Conservation (phyloP, 169 alveolate species). For the Cryptosporidium parvum region DNA sequence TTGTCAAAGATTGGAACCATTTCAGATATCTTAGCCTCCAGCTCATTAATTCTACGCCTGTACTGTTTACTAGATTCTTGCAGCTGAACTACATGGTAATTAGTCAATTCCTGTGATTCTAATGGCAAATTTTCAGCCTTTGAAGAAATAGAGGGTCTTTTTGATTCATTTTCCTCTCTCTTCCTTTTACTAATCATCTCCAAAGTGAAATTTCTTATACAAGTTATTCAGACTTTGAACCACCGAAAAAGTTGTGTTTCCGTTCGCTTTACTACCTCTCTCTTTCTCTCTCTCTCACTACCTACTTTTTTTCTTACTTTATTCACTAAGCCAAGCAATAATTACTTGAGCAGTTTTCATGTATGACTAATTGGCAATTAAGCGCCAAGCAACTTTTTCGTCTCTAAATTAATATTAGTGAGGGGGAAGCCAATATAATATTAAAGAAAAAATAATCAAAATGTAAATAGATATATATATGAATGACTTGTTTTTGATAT, state of each 20-base stretch:
- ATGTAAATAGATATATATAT: not conserved
- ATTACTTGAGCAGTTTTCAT: not conserved
- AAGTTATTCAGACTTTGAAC: not conserved
- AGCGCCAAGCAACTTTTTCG: conserved; percentile 17
- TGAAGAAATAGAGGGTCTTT: not conserved
- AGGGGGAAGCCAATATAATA: not conserved
- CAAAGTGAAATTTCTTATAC: not conserved
- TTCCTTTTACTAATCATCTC: conserved; percentile 52
- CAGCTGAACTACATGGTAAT: conserved; percentile 41
- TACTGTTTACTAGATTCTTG: conserved; percentile 38
- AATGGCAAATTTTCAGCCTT: conserved; percentile 38
- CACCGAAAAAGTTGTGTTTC: not conserved
- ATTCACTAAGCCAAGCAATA: not conserved
- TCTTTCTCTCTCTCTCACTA: not conserved
- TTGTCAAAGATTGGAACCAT: conserved; percentile 21
- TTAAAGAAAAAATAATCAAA: not conserved
- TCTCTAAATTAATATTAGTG: not conserved
- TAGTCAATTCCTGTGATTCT: conserved; percentile 27
- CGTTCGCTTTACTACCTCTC: not conserved
- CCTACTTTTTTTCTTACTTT: not conserved
- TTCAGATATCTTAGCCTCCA: conserved; percentile 4
- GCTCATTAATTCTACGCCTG: conserved; percentile 22
- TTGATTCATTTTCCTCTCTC: conserved; percentile 24
- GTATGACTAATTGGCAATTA: not conserved
- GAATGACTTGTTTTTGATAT: not conserved